A percentile compares a stretch with the other conserved stretches of the same genome.
phyloP scores from a whole-genome alignment of 371 early-diverging fungal genomes.

The Apophysomyces variabilis region DNA sequence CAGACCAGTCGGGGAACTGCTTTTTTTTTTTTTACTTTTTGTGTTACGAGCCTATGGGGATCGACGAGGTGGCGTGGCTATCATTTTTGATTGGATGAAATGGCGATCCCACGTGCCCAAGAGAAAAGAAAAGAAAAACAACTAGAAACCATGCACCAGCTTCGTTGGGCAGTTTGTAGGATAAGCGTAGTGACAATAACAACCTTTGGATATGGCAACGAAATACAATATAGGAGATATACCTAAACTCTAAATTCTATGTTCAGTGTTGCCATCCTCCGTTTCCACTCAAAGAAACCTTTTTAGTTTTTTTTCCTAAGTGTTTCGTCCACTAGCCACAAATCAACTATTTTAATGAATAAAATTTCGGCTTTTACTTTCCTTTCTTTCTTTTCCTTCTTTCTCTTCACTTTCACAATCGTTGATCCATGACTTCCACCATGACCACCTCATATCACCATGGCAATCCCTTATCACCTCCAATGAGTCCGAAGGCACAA shows the following conservation, averaged over 20 bases:
- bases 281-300: background rate
- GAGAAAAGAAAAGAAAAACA: background rate
- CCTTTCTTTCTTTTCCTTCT: background rate
- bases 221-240: background rate
- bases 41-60: constrained; percentile 1
- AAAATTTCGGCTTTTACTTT: background rate
- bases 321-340: constrained; percentile 10
- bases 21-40: constrained; percentile 5
- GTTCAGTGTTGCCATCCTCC: too few relatives aligned
- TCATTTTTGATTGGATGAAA: constrained; percentile 1
- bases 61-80: constrained; percentile 3
- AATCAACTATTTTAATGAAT: constrained; percentile 1
- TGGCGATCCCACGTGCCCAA: constrained; percentile 6
- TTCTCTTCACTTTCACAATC: constrained; percentile 1
- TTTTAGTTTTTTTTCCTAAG: background rate
- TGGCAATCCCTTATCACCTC: constrained; percentile 1
- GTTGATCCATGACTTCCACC: background rate
- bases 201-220: too few relatives aligned
- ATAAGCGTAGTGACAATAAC: too few relatives aligned
- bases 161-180: too few relatives aligned
- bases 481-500: constrained; percentile 7
- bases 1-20: constrained; percentile 4
- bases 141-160: background rate
- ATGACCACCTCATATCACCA: background rate
- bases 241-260: background rate